phyloP scores from a whole-genome alignment of 148 eudicot genomes.

The Bassia scoparia region DNA sequence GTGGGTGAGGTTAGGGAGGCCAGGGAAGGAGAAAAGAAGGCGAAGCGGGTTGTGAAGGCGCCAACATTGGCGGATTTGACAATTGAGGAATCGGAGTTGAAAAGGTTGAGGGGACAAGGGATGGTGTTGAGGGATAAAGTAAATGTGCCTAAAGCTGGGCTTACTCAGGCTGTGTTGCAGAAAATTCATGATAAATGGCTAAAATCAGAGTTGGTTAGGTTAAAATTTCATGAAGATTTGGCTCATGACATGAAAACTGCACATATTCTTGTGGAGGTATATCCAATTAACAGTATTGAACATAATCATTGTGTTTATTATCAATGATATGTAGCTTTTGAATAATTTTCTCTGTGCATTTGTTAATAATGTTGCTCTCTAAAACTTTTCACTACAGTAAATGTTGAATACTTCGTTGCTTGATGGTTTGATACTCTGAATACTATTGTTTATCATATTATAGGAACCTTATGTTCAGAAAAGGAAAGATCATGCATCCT shows the following conservation, averaged over 20 bases:
- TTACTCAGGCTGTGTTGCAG: constrained; percentile 70
- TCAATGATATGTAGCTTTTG: not conserved
- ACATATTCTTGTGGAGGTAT: constrained; percentile 89
- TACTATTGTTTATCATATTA: not conserved
- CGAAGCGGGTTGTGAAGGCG: constrained; percentile 51
- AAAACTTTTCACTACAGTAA: not conserved
- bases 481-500: not conserved
- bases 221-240: constrained; percentile 84
- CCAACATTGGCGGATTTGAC: constrained; percentile 82
- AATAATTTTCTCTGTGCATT: not conserved
- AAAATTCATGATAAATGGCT: constrained; percentile 93
- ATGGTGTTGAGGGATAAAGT: constrained; percentile 81
- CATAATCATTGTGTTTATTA: not conserved
- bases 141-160: constrained; percentile 84
- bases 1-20: constrained; percentile 22
- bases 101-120: constrained; percentile 85
- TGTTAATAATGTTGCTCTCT: not conserved
- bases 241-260: constrained; percentile 97
- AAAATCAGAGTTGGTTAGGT: constrained; percentile 76
- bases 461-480: not conserved
- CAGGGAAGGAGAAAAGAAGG: constrained; percentile 28
- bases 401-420: not conserved
- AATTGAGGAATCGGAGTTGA: constrained; percentile 75
- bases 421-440: no score
- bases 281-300: not conserved